Base-by-base conservation (phyloP, 495 filamentous ascomycete genomes). In the Thozetella sp. region DNA sequence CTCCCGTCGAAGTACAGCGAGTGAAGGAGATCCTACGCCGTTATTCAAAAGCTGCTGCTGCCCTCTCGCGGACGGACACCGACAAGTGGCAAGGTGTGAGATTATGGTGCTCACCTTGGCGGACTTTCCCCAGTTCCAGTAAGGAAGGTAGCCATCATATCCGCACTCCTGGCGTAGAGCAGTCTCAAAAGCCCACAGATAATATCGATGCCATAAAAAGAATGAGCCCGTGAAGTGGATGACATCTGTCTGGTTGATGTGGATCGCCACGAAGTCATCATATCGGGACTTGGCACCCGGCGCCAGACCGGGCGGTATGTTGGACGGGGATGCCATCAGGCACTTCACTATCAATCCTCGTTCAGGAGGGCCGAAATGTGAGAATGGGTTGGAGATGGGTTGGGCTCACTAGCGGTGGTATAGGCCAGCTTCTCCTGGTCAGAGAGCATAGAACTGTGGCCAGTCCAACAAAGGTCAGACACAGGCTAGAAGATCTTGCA, bases 251-350 rank as follows among this genome's bases (percentile, higher is more conserved):
- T 88, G 84, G 59, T 84, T 82, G 73, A 89, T 88, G 73, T 90
- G 87, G 2, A 83, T 77, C 20, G 78, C 86, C n/a, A 88, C 80
- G 59, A 90, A 86, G 67, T 90, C 87, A 73, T 90, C 88, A 61
- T 83, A 85, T 74, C 63, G 61, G 19, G 48, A 55, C 19, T 55
- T 63, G 3, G 67, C 63, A 1, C 72, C 73, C 9, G 69, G 69
- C 0, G 60, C 57, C 19, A 22, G 10, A 9, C 43, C 43, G 11
- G 51, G 54, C 27, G 19, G 63, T 34, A 13, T 74, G 30, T 64
- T 77, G 1, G 83, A 61, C 0, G 86, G 80, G 62, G 78, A 72
- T 22, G 61, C 61, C 50, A 81, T 76, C 6, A 92, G 63, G 63
- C 89, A 91, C 25, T 82, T 71, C 11, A 91, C 43, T 48, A 48